These are phyloP conservation scores for Botryotinia globosa DNA, from an alignment of 2,329 filamentous ascomycete species.

Conservation along the genomic window DNA sequence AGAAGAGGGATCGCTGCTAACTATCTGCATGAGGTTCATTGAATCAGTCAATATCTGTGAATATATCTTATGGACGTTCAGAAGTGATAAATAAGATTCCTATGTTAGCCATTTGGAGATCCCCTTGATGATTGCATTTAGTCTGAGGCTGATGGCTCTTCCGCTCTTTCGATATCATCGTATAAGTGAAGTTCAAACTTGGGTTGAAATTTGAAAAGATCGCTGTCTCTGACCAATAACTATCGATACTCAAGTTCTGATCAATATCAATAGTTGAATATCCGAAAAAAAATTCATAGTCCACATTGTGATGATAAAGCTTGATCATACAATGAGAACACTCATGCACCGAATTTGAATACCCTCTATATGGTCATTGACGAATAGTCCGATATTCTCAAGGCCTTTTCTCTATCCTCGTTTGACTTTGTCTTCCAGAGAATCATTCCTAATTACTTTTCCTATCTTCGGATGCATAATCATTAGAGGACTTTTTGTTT, in stretches of 20 bases:
- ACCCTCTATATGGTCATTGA: not conserved
- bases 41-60: conserved; percentile 20
- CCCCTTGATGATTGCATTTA: not conserved
- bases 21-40: conserved; percentile 20
- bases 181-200: not conserved
- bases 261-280: not conserved
- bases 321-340: not conserved
- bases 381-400: not conserved
- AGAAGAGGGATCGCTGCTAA: conserved; percentile 19
- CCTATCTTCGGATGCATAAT: not conserved
- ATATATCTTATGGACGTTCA: not conserved
- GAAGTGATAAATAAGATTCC: not conserved
- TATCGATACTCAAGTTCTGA: not conserved
- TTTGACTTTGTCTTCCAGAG: not conserved
- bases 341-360: not conserved
- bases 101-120: not conserved
- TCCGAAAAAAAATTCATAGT: not conserved
- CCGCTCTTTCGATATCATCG: not conserved
- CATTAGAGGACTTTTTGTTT: no score
- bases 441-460: not conserved
- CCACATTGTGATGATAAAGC: not conserved
- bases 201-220: not conserved
- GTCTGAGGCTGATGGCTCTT: not conserved
- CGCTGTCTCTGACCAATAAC: not conserved
- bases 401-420: not conserved